phyloP scores from a whole-genome alignment of 768 basidiomycete genomes.

The Saitozyma sp. region DNA sequence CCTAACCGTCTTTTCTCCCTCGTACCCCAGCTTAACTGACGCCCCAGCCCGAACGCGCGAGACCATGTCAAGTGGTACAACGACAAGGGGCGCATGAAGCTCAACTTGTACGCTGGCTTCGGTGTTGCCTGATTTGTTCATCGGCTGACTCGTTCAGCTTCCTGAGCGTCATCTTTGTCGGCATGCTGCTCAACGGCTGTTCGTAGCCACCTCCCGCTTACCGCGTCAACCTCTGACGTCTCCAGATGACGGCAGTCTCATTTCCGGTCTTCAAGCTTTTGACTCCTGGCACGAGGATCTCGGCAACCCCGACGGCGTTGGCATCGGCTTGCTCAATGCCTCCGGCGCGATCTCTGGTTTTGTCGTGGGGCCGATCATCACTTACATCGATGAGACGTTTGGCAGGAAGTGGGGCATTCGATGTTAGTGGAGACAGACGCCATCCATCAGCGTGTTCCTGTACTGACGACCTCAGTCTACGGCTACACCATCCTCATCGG shows the following conservation, averaged over 20 bases:
- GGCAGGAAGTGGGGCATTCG: slow-evolving; percentile 54
- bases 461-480: slow-evolving; percentile 41
- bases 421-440: slow-evolving; percentile 37
- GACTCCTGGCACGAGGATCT: slow-evolving; percentile 52
- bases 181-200: slow-evolving; percentile 54
- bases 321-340: slow-evolving; percentile 53
- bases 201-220: slow-evolving; percentile 9
- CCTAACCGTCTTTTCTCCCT: slow-evolving; percentile 1
- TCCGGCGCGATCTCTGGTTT: slow-evolving; percentile 48
- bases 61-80: slow-evolving; percentile 49
- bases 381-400: slow-evolving; percentile 50
- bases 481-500: slow-evolving; percentile 49
- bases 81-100: slow-evolving; percentile 52
- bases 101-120: slow-evolving; percentile 51
- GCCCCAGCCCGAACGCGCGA: slow-evolving; percentile 49
- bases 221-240: background rate
- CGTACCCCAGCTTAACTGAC: slow-evolving; percentile 4
- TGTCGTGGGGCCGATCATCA: slow-evolving; percentile 51
- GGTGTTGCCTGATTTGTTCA: background rate
- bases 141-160: slow-evolving; percentile 34
- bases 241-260: slow-evolving; percentile 51
- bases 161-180: slow-evolving; percentile 52
- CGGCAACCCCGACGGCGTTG: slow-evolving; percentile 40
- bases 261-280: slow-evolving; percentile 52
- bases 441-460: background rate